These are phyloP conservation scores for Skeletonema costatum DNA, from an alignment of 108 stramenopile species.

Conservation along the genomic window DNA sequence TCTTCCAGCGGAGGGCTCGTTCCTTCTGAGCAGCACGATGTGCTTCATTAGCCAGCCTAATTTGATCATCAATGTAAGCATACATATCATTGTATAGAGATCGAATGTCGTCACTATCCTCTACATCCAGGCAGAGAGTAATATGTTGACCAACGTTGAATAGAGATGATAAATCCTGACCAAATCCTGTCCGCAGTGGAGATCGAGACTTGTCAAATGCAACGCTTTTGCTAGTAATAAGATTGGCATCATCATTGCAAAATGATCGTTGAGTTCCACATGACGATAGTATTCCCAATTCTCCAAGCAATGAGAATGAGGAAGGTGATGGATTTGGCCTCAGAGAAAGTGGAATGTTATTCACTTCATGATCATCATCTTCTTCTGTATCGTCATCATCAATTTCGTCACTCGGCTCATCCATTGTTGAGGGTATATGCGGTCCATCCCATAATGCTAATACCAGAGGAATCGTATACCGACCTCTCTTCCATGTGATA, in stretches of 20 bases:
- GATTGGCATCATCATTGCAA: background rate
- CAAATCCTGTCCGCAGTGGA: slow-evolving; percentile 27
- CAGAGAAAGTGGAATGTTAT: slow-evolving; percentile 24
- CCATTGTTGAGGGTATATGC: background rate
- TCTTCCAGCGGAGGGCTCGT: slow-evolving; percentile 2
- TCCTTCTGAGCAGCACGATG: slow-evolving; percentile 13
- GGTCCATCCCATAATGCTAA: slow-evolving; percentile 83
- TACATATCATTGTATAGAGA: slow-evolving; percentile 29
- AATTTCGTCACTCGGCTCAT: background rate
- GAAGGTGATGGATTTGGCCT: slow-evolving; percentile 31
- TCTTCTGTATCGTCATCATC: background rate
- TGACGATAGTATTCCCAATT: slow-evolving; percentile 27
- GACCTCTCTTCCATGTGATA: slow-evolving; percentile 24
- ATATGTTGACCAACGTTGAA: slow-evolving; percentile 90
- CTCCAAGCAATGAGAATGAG: slow-evolving; percentile 26
- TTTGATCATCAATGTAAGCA: slow-evolving; percentile 17
- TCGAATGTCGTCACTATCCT: slow-evolving; percentile 12
- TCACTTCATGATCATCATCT: background rate
- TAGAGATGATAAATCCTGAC: slow-evolving; percentile 64
- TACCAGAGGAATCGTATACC: slow-evolving; percentile 60
- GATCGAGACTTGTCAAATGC: background rate
- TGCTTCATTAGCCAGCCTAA: slow-evolving; percentile 13
- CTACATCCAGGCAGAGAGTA: slow-evolving; percentile 55
- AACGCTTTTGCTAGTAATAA: background rate
- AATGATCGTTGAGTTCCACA: slow-evolving; percentile 26